These are phyloP conservation scores for Bryopsis sp. DNA, from an alignment of 139 green algal genomes.

Conservation along the genomic window DNA sequence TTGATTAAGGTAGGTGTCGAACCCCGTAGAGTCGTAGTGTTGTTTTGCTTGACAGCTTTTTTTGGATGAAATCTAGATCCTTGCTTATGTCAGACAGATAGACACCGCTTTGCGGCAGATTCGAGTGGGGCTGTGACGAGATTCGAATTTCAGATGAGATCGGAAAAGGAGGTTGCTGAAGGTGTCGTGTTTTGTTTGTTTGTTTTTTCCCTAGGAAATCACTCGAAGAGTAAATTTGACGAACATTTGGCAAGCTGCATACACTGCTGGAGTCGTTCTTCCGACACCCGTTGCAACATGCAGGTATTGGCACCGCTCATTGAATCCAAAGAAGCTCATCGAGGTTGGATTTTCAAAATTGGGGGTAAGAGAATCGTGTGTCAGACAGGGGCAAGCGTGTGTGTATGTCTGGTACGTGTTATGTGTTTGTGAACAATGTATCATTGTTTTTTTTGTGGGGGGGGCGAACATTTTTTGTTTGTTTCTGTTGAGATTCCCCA, in stretches of 20 bases:
- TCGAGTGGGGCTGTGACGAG: background rate
- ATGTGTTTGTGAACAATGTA: too few species aligned
- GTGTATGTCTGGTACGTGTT: too few species aligned
- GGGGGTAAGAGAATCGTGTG: constrained; percentile 23
- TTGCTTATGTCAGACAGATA: background rate
- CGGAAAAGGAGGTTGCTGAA: too few species aligned
- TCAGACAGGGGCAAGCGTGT: too few species aligned
- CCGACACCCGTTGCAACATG: constrained; percentile 80
- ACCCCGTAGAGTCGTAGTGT: too few species aligned
- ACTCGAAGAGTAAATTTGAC: constrained; percentile 79
- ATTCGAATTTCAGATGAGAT: too few species aligned
- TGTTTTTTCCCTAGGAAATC: too few species aligned
- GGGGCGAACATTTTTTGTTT: too few species aligned
- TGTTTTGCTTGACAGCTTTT: too few species aligned
- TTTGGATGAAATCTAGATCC: background rate
- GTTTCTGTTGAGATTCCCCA: too few species aligned
- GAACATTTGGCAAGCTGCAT: constrained; percentile 90
- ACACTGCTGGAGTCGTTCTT: constrained; percentile 93
- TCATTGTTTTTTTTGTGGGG: too few species aligned
- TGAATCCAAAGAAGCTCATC: constrained; percentile 96
- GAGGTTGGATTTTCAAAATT: constrained; percentile 83
- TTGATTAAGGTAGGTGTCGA: constrained; percentile 90
- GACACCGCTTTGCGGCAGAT: background rate
- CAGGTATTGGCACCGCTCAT: constrained; percentile 91
- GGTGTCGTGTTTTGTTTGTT: too few species aligned